Evolutionary conservation across 805 yeast species (phyloP).

Genomic region (Metschnikowia cubensis): DNA sequence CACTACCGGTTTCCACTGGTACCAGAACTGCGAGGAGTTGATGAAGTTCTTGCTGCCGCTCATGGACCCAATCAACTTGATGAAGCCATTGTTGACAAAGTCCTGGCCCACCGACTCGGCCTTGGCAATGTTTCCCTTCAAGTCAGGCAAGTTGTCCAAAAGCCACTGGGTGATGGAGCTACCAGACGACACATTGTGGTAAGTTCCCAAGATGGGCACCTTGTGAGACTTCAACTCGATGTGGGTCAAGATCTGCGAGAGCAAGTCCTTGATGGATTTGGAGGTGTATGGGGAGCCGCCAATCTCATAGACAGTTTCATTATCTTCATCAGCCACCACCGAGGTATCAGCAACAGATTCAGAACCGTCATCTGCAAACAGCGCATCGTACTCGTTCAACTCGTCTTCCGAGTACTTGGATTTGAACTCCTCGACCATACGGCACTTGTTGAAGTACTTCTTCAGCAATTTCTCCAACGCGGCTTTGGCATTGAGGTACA

Average conservation of each 20-base stretch:
- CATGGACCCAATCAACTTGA: slow-evolving; percentile 63
- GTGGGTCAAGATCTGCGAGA: slow-evolving; percentile 29
- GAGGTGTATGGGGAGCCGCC: slow-evolving; percentile 30
- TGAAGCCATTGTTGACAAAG: slow-evolving; percentile 54
- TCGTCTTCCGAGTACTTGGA: slow-evolving; percentile 45
- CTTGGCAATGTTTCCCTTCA: slow-evolving; percentile 46
- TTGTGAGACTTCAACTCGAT: slow-evolving; percentile 53
- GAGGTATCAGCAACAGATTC: not conserved
- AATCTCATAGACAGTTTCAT: slow-evolving; percentile 21
- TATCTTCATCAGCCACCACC: slow-evolving; percentile 11
- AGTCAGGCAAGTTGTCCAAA: slow-evolving; percentile 39
- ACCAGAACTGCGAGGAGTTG: slow-evolving; percentile 66
- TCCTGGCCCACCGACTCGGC: slow-evolving; percentile 77
- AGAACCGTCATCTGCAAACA: slow-evolving; percentile 1
- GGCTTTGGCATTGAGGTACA: slow-evolving; percentile 45
- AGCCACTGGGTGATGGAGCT: slow-evolving; percentile 59
- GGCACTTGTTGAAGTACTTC: slow-evolving; percentile 72
- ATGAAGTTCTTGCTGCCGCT: slow-evolving; percentile 51
- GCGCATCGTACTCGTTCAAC: slow-evolving; percentile 20
- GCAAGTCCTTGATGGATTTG: slow-evolving; percentile 31
- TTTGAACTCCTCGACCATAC: slow-evolving; percentile 65
- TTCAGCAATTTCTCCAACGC: slow-evolving; percentile 57
- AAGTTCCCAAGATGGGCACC: slow-evolving; percentile 68
- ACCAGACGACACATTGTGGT: slow-evolving; percentile 60
- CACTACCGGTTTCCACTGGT: slow-evolving; percentile 77